Percentiles rank a stretch among this genome's conserved stretches.
phyloP scores from a whole-genome alignment of 2,329 filamentous ascomycete genomes.

The Calonectria leucothoes region DNA sequence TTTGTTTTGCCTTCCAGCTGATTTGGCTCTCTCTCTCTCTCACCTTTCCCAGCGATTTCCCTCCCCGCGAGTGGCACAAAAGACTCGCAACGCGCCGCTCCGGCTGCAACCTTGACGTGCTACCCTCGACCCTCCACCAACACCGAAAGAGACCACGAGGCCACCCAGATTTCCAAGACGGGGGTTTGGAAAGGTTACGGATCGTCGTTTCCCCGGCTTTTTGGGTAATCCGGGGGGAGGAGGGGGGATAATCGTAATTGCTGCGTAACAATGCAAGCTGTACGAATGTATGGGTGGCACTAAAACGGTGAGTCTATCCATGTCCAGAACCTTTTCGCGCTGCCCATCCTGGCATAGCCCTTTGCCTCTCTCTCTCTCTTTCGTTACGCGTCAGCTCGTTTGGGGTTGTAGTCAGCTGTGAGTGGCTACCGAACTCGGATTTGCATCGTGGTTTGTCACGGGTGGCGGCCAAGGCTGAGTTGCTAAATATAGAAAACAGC shows the following conservation, averaged over 20 bases:
- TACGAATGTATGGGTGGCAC: background rate
- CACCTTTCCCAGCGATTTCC: background rate
- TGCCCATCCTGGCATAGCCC: background rate
- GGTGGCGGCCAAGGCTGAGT: background rate
- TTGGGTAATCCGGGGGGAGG: background rate
- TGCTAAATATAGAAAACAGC: slow-evolving; percentile 8
- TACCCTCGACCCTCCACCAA: slow-evolving; percentile 10
- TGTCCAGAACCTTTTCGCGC: background rate
- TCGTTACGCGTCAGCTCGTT: slow-evolving; percentile 1
- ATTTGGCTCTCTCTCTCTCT: background rate
- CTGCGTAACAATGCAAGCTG: slow-evolving; percentile 3
- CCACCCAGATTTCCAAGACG: background rate
- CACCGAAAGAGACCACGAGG: slow-evolving; percentile 13
- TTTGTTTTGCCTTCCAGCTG: too few species aligned
- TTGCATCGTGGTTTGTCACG: background rate
- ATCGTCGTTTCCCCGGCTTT: background rate
- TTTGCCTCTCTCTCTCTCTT: too few species aligned
- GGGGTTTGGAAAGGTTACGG: background rate
- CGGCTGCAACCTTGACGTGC: slow-evolving; percentile 21
- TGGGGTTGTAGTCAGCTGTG: background rate
- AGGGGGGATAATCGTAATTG: background rate
- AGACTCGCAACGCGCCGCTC: slow-evolving; percentile 18
- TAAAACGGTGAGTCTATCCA: background rate
- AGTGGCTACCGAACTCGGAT: background rate
- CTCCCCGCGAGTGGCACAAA: background rate